A percentile compares a stretch with the other conserved stretches of the same genome.
These are phyloP conservation scores for Aphanomyces cochlioides DNA, from an alignment of 352 stramenopile species.

Conservation along the genomic window DNA sequence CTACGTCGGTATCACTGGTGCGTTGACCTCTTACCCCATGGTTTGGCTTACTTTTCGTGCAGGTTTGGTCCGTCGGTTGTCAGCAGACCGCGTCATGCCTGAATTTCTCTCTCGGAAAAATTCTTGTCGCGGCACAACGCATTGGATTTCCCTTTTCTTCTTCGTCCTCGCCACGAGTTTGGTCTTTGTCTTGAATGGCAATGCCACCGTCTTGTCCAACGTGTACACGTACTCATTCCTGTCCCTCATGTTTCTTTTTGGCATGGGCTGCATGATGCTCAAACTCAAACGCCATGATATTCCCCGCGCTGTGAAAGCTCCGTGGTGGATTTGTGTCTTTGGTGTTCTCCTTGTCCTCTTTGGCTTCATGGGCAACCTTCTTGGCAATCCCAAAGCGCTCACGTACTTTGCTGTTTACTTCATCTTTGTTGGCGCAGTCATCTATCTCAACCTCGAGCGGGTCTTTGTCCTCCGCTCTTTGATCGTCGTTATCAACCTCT, in stretches of 20 bases:
- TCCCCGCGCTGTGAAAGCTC: slow-evolving; percentile 74
- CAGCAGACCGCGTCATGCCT: slow-evolving; percentile 66
- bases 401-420: slow-evolving; percentile 83
- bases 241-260: slow-evolving; percentile 89
- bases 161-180: slow-evolving; percentile 67
- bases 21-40: background rate
- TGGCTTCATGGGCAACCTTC: slow-evolving; percentile 58
- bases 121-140: slow-evolving; percentile 70
- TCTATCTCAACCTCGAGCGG: slow-evolving; percentile 79
- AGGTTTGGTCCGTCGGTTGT: slow-evolving; percentile 63
- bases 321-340: slow-evolving; percentile 68
- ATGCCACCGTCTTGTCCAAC: slow-evolving; percentile 77
- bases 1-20: slow-evolving; percentile 87
- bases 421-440: slow-evolving; percentile 55
- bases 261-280: slow-evolving; percentile 87
- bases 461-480: slow-evolving; percentile 71
- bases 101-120: slow-evolving; percentile 59
- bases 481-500: slow-evolving; percentile 52
- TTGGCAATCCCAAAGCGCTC: slow-evolving; percentile 67
- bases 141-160: slow-evolving; percentile 79
- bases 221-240: slow-evolving; percentile 92
- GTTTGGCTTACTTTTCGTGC: background rate
- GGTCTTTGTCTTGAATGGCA: slow-evolving; percentile 67
- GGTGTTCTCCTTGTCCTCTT: slow-evolving; percentile 65
- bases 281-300: slow-evolving; percentile 91